These are phyloP conservation scores for Microbotryum intermedium DNA, from an alignment of 1,284 basidiomycete genomes.

Conservation along the genomic window DNA sequence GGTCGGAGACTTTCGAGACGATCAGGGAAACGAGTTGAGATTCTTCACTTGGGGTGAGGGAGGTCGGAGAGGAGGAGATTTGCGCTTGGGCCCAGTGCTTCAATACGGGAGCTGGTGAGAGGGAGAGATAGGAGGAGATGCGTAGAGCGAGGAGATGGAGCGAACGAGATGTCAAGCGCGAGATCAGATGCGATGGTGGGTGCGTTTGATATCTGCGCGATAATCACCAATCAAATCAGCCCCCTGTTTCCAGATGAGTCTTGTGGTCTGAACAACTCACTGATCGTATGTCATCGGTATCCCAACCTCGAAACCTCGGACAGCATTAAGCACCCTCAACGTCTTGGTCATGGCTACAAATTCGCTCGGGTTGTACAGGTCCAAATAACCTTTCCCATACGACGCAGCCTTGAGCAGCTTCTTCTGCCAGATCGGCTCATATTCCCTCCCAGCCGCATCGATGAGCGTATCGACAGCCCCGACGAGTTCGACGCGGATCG, in stretches of 20 bases:
- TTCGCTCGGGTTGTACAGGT: constrained; percentile 80
- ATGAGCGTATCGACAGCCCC: constrained; percentile 86
- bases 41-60: constrained; percentile 41
- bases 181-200: constrained; percentile 51
- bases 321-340: constrained; percentile 89
- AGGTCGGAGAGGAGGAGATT: constrained; percentile 50
- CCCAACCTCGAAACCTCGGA: constrained; percentile 81
- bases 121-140: constrained; percentile 72
- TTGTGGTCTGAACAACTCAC: constrained; percentile 45
- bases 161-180: constrained; percentile 74
- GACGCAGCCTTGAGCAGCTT: constrained; percentile 84
- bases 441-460: constrained; percentile 85
- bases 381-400: constrained; percentile 87
- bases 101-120: constrained; percentile 78
- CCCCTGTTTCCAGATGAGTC: not conserved
- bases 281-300: constrained; percentile 87
- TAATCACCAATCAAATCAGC: not conserved
- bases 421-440: constrained; percentile 82
- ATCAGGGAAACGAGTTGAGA: constrained; percentile 62
- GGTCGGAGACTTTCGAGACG: constrained; percentile 40
- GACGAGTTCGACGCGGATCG: constrained; percentile 74
- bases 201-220: constrained; percentile 23
- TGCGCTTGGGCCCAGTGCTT: constrained; percentile 95
- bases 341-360: constrained; percentile 86
- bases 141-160: constrained; percentile 84